A percentile compares a stretch with the other conserved stretches of the same genome.
These are phyloP conservation scores for Colletotrichum tropicicola DNA, from an alignment of 2,329 filamentous ascomycete species.

Conservation along the genomic window DNA sequence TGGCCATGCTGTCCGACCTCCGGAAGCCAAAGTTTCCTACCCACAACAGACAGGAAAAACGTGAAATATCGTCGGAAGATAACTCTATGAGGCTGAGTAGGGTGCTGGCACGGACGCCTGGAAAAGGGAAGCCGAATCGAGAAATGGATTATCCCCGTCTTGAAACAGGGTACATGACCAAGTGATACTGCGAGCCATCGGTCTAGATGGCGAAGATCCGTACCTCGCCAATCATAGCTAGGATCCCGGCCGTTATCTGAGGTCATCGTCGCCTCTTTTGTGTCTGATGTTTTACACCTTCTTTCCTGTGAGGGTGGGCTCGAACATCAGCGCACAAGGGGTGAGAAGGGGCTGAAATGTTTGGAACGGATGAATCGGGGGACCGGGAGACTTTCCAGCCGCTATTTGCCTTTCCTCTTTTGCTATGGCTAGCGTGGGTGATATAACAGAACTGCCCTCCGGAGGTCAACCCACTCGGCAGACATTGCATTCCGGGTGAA, in stretches of 20 bases:
- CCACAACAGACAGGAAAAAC: conserved; percentile 16
- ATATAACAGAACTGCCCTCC: conserved; percentile 1
- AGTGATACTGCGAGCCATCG: conserved; percentile 9
- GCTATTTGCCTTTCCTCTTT: neutral
- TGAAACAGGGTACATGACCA: conserved; percentile 25
- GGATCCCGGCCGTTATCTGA: neutral
- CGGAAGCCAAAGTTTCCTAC: conserved; percentile 3
- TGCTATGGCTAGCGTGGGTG: neutral
- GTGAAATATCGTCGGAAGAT: conserved; percentile 21
- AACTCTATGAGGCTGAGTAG: conserved; percentile 23
- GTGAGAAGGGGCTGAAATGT: neutral
- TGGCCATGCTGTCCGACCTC: conserved; percentile 10
- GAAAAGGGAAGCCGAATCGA: neutral
- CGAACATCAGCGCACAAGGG: conserved; percentile 24
- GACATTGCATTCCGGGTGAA: neutral
- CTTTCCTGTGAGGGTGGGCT: neutral
- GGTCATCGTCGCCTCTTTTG: conserved; percentile 21
- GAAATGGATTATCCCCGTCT: conserved; percentile 17
- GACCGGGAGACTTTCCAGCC: neutral
- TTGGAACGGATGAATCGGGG: conserved; percentile 20
- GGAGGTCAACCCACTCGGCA: neutral
- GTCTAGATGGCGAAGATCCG: conserved; percentile 5
- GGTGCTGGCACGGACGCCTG: conserved; percentile 1
- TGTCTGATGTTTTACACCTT: conserved; percentile 28
- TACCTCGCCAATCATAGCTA: conserved; percentile 4